These are phyloP conservation scores for Leucocoprinus birnbaumii DNA, from an alignment of 768 basidiomycete genomes.

Conservation along the genomic window DNA sequence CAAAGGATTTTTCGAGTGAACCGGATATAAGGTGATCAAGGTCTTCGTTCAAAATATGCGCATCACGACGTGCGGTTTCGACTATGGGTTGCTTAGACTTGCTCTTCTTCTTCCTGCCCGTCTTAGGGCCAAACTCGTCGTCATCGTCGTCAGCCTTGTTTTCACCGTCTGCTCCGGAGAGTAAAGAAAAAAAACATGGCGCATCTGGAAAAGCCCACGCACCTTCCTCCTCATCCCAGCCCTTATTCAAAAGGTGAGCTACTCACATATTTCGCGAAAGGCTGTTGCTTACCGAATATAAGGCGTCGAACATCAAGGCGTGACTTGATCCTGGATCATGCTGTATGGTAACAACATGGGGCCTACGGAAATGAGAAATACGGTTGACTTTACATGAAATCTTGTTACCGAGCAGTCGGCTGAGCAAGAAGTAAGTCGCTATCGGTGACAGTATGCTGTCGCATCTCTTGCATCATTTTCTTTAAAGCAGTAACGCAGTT, in stretches of 20 bases:
- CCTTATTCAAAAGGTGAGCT: neutral
- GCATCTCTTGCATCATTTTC: slow-evolving; percentile 71
- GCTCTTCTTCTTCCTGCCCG: slow-evolving; percentile 25
- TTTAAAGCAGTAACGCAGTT: slow-evolving; percentile 75
- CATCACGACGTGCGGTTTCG: slow-evolving; percentile 48
- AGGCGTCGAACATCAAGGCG: slow-evolving; percentile 60
- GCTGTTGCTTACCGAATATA: slow-evolving; percentile 45
- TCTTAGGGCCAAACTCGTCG: slow-evolving; percentile 45
- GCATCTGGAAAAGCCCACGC: too few species aligned
- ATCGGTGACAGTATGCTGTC: slow-evolving; percentile 38
- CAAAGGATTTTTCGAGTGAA: slow-evolving; percentile 64
- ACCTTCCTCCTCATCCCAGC: neutral
- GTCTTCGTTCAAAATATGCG: slow-evolving; percentile 69
- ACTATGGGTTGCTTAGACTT: slow-evolving; percentile 17
- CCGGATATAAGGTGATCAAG: slow-evolving; percentile 64
- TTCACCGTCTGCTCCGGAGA: too few species aligned
- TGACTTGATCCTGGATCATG: slow-evolving; percentile 47
- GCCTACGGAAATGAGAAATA: slow-evolving; percentile 19
- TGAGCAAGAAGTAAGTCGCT: slow-evolving; percentile 71
- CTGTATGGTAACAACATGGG: slow-evolving; percentile 49
- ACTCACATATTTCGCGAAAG: neutral
- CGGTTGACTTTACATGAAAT: neutral
- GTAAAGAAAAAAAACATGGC: too few species aligned
- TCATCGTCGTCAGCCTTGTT: slow-evolving; percentile 39
- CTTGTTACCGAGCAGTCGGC: slow-evolving; percentile 52